A percentile compares a stretch with the other conserved stretches of the same genome.
These are phyloP conservation scores for Pseudogymnoascus verrucosus DNA, from an alignment of 2,329 filamentous ascomycete genomes.

Conservation along the genomic window DNA sequence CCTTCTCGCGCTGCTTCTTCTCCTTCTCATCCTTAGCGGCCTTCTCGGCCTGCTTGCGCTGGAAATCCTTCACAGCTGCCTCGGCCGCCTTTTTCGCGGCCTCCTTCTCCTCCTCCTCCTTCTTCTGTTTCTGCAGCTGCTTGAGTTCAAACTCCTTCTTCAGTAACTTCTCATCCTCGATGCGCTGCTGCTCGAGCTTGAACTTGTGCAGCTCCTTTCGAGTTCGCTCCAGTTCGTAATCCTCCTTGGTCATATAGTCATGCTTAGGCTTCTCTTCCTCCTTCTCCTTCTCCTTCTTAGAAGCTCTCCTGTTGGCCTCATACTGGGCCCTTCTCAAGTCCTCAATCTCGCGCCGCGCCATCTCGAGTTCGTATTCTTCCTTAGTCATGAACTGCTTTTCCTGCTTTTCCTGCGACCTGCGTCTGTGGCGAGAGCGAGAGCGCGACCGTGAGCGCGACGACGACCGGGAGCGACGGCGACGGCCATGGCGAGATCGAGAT, in stretches of 20 bases:
- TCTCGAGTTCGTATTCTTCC: conserved; percentile 34
- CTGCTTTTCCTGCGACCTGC: neutral
- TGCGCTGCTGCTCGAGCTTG: conserved; percentile 35
- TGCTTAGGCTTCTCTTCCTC: neutral
- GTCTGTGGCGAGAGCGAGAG: conserved; percentile 25
- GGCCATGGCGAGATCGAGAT: conserved; percentile 22
- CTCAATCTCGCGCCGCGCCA: conserved; percentile 28
- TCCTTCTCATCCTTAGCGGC: conserved; percentile 30
- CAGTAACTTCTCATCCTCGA: conserved; percentile 43
- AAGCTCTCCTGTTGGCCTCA: conserved; percentile 36
- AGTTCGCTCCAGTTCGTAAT: conserved; percentile 39
- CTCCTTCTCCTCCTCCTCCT: conserved; percentile 38
- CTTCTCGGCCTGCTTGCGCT: conserved; percentile 27
- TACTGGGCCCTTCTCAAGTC: conserved; percentile 30
- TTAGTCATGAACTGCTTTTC: conserved; percentile 30
- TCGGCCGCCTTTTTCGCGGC: conserved; percentile 42
- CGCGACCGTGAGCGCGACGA: conserved; percentile 28
- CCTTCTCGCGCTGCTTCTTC: conserved; percentile 26
- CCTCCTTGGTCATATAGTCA: conserved; percentile 33
- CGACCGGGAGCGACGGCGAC: conserved; percentile 13
- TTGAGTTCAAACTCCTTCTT: conserved; percentile 44
- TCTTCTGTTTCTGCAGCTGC: conserved; percentile 39
- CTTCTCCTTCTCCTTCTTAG: conserved; percentile 21
- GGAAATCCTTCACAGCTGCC: conserved; percentile 45
- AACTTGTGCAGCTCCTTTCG: conserved; percentile 38